Evolutionary conservation across 2,329 filamentous ascomycete species (phyloP), one percentile per base, ranked within the genome.

Genomic region (Mariannaea sp.): DNA sequence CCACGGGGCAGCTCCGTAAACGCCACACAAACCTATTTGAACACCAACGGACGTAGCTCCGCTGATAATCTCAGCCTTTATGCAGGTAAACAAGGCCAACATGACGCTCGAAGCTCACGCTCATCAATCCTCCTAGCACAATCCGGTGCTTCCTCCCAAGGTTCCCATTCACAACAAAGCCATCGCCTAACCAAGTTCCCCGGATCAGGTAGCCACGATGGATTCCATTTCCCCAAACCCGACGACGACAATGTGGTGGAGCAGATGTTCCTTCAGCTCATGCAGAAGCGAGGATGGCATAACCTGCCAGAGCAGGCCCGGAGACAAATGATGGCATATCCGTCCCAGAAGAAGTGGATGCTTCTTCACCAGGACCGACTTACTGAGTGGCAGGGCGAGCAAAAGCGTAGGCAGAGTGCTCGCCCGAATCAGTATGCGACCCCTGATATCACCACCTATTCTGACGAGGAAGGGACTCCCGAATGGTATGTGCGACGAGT

Each of bases 401-500:
- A 96, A 74, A 96, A 93, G 74, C 85, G 92, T 63, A 81, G 90
- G 62, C 84, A 87, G 65, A 89, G 90, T 47, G 84, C 87, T 29
- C 85, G 87, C 56, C 81, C 88, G 5, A 86, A 86, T 58, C 84
- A 90, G 60, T 89, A 86, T 61, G 82, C 87, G 51, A 83, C 82
- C 70, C 71, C 84, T 54, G 86, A 89, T 62, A 83, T 93, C 54
- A 82, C 91, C 33, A 84, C 86, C 35, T 86, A 90, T 63, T 90
- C 90, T 7, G 92, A 97, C 69, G 93, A 97, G 70, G 94, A 97
- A 72, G 93, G 92, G 38, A 95, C 90, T 43, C 94, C 94, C 3
- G 93, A 97, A 74, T 99, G 93, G 93, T 99, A 96, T 71, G 93
- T 99, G 47, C 89, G 91, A 70, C 93, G 90, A 71, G 90, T 97